A percentile compares a stretch with the other conserved stretches of the same genome.
Evolutionary conservation across 495 filamentous ascomycete species (phyloP).

Genomic region (Neurospora hispaniola): DNA sequence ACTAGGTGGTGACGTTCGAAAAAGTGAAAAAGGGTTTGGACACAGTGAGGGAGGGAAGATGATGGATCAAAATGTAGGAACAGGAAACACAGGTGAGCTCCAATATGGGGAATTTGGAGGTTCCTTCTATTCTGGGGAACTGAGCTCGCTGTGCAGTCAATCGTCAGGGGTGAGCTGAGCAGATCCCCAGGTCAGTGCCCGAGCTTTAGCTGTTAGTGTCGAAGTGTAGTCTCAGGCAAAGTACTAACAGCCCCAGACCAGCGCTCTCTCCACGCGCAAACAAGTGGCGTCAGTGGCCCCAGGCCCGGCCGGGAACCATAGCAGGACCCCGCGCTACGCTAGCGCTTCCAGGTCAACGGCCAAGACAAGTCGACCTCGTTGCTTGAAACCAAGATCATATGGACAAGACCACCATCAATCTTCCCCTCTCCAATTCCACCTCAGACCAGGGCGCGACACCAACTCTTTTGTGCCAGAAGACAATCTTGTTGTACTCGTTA

Average conservation of each 20-base stretch:
- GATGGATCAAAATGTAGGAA: not conserved
- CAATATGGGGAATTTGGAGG: not conserved
- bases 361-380: not conserved
- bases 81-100: not conserved
- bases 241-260: conserved; percentile 4
- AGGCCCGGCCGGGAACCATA: not conserved
- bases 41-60: not conserved
- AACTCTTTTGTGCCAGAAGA: not conserved
- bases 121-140: not conserved
- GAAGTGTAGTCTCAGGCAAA: no score
- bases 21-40: not conserved
- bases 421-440: not conserved
- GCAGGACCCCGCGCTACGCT: conserved; percentile 16
- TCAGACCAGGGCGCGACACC: not conserved
- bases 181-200: not conserved
- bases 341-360: conserved; percentile 20
- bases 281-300: conserved; percentile 14
- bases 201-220: conserved; percentile 2
- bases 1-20: not conserved
- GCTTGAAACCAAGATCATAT: not conserved
- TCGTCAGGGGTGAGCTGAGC: not conserved
- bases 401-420: not conserved
- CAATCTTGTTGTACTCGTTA: not conserved
- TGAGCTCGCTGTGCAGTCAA: not conserved
- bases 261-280: conserved; percentile 1